These are phyloP conservation scores for Leccinum obscurum DNA, from an alignment of 768 basidiomycete species.

Conservation along the genomic window DNA sequence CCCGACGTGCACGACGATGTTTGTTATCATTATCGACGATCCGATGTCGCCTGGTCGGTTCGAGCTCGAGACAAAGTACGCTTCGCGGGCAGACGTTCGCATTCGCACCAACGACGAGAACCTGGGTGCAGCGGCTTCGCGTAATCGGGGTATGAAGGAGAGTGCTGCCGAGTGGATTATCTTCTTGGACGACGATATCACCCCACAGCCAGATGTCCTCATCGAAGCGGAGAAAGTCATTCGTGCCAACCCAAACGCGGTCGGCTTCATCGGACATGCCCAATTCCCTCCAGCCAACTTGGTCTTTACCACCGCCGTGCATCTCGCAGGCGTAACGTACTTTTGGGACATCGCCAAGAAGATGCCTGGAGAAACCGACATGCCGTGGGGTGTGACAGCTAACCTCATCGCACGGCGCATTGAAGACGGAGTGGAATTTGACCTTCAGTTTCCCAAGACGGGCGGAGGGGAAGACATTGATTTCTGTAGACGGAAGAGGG, in stretches of 20 bases:
- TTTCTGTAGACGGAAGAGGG: slow-evolving; percentile 51
- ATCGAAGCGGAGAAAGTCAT: slow-evolving; percentile 48
- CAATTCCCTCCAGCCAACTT: slow-evolving; percentile 48
- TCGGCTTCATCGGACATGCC: slow-evolving; percentile 55
- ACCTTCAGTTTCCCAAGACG: slow-evolving; percentile 55
- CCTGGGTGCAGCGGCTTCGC: slow-evolving; percentile 51
- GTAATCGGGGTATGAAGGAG: slow-evolving; percentile 55
- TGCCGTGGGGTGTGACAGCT: slow-evolving; percentile 66
- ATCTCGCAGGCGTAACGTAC: slow-evolving; percentile 56
- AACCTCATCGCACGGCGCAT: slow-evolving; percentile 53
- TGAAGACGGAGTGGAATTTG: slow-evolving; percentile 46
- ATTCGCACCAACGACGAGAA: slow-evolving; percentile 51
- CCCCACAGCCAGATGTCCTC: slow-evolving; percentile 43
- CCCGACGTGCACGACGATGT: slow-evolving; percentile 47
- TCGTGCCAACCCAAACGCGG: slow-evolving; percentile 45
- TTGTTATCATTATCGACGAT: slow-evolving; percentile 59
- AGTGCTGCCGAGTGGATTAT: slow-evolving; percentile 57
- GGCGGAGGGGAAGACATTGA: slow-evolving; percentile 67
- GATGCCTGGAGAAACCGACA: slow-evolving; percentile 38
- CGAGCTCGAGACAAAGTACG: slow-evolving; percentile 41
- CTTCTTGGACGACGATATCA: slow-evolving; percentile 65
- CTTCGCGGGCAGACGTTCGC: slow-evolving; percentile 48
- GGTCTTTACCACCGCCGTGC: slow-evolving; percentile 54
- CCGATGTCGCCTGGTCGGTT: slow-evolving; percentile 43
- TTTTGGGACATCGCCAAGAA: slow-evolving; percentile 64